Percentiles rank a stretch among this genome's conserved stretches.
Evolutionary conservation across 2,329 filamentous ascomycete species (phyloP).

Genomic region (Trichoderma sp.): DNA sequence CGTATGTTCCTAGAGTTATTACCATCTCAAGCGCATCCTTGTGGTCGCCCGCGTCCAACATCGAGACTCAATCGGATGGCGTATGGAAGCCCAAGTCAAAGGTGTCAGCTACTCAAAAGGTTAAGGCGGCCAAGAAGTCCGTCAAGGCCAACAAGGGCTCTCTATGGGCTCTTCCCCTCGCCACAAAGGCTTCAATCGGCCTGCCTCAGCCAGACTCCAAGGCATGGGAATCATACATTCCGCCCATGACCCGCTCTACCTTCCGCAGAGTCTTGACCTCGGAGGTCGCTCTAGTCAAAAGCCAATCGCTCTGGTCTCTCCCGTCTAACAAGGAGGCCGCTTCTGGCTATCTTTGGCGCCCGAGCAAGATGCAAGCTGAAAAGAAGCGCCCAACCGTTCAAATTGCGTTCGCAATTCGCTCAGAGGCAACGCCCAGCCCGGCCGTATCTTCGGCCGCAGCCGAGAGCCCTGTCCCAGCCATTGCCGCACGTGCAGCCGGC

Average conservation of each 20-base stretch:
- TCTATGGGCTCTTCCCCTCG: neutral
- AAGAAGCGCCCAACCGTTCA: neutral
- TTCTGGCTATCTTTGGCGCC: neutral
- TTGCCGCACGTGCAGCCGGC: neutral
- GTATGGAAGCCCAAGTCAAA: neutral
- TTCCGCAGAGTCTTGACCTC: neutral
- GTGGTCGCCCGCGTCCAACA: neutral
- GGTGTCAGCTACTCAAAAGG: neutral
- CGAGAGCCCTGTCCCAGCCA: neutral
- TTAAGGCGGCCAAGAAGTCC: neutral
- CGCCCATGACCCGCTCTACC: neutral
- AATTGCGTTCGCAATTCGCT: neutral
- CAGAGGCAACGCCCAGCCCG: neutral
- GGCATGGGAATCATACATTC: neutral
- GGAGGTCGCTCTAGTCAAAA: neutral
- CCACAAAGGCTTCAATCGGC: neutral
- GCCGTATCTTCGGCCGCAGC: neutral
- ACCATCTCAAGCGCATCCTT: slow-evolving; percentile 12
- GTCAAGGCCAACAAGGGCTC: neutral
- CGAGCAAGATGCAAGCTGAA: neutral
- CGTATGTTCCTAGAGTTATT: neutral
- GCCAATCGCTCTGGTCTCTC: neutral
- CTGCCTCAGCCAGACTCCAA: slow-evolving; percentile 1
- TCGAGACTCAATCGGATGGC: neutral
- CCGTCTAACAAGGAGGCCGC: neutral